Evolutionary conservation across 768 basidiomycete genomes (phyloP).

Genomic region (Cystobasidium onofrii): DNA sequence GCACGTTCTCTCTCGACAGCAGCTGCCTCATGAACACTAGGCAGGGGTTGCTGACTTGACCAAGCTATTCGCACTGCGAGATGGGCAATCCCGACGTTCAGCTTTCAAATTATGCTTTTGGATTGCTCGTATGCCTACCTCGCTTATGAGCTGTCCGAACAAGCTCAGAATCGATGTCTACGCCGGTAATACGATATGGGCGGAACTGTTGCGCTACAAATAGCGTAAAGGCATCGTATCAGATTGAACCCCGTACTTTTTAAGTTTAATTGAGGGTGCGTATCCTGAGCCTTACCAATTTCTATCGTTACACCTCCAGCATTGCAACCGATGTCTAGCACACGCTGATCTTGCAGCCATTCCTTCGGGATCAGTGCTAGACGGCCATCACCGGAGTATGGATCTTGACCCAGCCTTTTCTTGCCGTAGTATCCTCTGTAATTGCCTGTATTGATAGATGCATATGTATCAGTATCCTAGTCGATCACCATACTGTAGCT

Average conservation of each 20-base stretch:
- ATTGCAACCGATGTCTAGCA: constrained; percentile 81
- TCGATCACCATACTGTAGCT: neutral
- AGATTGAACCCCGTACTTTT: no score
- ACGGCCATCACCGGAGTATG: constrained; percentile 62
- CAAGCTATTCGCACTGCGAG: constrained; percentile 2
- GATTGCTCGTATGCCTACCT: constrained; percentile 56
- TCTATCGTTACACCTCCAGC: constrained; percentile 78
- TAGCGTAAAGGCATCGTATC: no score
- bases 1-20: constrained; percentile 11
- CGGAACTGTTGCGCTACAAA: constrained; percentile 59
- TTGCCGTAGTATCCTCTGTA: constrained; percentile 56
- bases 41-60: constrained; percentile 19
- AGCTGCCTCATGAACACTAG: neutral
- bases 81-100: no score
- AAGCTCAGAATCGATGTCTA: constrained; percentile 73
- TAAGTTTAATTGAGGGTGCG: no score
- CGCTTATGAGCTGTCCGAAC: constrained; percentile 69
- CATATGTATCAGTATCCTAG: neutral
- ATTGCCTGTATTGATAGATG: constrained; percentile 30
- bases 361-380: constrained; percentile 55
- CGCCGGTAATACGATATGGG: constrained; percentile 64
- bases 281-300: constrained; percentile 55
- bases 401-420: constrained; percentile 25
- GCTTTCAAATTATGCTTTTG: no score
- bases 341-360: constrained; percentile 54